Evolutionary conservation across 768 basidiomycete species (phyloP).

Genomic region (Mycena indigotica): DNA sequence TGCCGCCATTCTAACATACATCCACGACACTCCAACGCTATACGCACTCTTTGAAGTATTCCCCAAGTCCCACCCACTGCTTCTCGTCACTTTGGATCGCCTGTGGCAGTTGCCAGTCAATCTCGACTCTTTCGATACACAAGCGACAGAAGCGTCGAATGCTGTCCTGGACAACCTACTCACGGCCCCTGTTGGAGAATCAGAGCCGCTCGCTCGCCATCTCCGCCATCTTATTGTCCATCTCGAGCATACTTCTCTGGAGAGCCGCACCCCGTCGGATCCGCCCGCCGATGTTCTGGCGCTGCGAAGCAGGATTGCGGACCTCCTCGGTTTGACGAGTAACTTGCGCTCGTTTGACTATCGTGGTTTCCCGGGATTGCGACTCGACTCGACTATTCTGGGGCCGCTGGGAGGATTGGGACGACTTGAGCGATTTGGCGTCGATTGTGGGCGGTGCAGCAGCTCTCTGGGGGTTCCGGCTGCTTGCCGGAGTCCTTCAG

Average conservation of each 20-base stretch:
- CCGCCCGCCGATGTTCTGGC: not conserved
- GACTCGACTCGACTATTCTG: not conserved
- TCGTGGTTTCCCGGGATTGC: not conserved
- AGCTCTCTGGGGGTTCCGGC: not conserved
- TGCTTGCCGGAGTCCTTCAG: not conserved
- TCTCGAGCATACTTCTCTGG: not conserved
- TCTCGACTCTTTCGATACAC: conserved; percentile 10
- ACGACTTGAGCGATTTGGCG: not conserved
- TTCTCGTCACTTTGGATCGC: conserved; percentile 4
- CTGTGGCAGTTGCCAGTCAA: conserved; percentile 7
- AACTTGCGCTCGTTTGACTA: not conserved
- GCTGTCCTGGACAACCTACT: not conserved
- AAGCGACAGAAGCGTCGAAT: conserved; percentile 1
- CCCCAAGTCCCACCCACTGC: not conserved
- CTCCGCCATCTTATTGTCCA: not conserved
- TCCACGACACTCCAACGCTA: conserved; percentile 2
- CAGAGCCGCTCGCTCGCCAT: not conserved
- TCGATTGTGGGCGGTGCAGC: not conserved
- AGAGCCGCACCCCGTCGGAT: not conserved
- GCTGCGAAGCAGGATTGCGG: not conserved
- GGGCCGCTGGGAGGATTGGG: not conserved
- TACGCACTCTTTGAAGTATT: not conserved
- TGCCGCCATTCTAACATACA: conserved; percentile 4
- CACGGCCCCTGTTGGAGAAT: not conserved
- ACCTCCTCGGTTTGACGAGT: not conserved